Base-by-base conservation (phyloP, 495 filamentous ascomycete species). In the Baudoinia panamericana region DNA sequence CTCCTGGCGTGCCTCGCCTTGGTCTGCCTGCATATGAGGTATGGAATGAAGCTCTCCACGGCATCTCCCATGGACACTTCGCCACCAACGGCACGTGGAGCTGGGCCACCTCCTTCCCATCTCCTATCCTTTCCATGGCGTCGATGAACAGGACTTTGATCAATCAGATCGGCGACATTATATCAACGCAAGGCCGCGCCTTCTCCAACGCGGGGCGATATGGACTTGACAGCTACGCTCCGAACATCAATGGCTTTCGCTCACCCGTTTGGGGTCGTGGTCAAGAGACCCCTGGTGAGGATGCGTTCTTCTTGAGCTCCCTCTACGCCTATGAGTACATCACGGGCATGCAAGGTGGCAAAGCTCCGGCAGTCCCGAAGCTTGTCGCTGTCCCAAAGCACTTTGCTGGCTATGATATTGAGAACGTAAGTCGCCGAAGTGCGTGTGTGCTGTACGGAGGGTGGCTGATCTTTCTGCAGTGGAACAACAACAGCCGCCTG, bases 151-250 rank as follows among this genome's bases (percentile, higher is more conserved):
- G 1, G 9, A 30, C 8, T 15, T 45, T 79, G 50, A 74, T 81
- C 57, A 60, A 67, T 15, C 58, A 67, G 21, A 71, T 81, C n/a
- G 73, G 65, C 13, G 59, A 49, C 1, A 67, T 76, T 5, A 71
- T 82, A 28, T 65, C 66, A 8, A 82, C 68, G 4, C 75, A 84
- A 54, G 73, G 69, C 7, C 64, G 78, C n/a, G 77, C 77, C 2
- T 82, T 74, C 53, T 76, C 63, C 54, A 84, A 84, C 44, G 66
- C 39, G 8, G 71, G 71, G 13, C 57, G 64, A n/a, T 67, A 65
- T 26, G 71, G 73, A 0, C 55, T 82, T 4, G 71, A 82, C 51
- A 72, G 63, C 38, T 84, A 75, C 61, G 35, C 34, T 21, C 42
- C 42, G 12, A 39, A 39, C 36, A 77, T 82, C 58, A 84, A 84